Evolutionary conservation across 441 rosid species (phyloP).

Genomic region (Melastoma candidum): DNA sequence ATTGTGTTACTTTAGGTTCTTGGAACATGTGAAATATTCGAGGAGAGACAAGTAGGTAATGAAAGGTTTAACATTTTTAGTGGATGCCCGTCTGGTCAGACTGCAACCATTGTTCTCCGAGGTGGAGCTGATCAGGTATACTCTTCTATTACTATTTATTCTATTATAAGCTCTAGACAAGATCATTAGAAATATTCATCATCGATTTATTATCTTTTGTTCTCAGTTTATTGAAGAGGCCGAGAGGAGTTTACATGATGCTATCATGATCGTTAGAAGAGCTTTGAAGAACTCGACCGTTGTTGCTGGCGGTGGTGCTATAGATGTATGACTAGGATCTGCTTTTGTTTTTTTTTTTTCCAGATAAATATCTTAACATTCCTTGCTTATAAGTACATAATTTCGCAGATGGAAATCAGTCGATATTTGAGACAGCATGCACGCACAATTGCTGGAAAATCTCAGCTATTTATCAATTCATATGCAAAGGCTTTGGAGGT

Average conservation of each 20-base stretch:
- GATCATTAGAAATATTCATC: conserved; percentile 3
- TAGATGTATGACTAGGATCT: conserved; percentile 55
- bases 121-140: conserved; percentile 99
- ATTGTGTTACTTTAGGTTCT: conserved; percentile 50
- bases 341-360: no score
- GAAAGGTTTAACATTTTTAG: conserved; percentile 98
- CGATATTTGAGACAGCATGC: conserved; percentile 90
- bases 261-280: conserved; percentile 98
- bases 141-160: neutral
- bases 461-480: conserved; percentile 90
- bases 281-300: conserved; percentile 95
- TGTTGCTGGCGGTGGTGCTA: conserved; percentile 99
- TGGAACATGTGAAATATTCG: conserved; percentile 90
- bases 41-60: conserved; percentile 97
- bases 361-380: no score
- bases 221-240: conserved; percentile 98
- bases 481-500: conserved; percentile 99
- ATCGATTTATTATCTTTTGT: conserved; percentile 6
- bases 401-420: conserved; percentile 90
- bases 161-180: no score
- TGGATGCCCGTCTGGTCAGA: conserved; percentile 91
- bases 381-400: no score
- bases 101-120: conserved; percentile 98
- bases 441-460: conserved; percentile 89
- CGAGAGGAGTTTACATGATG: conserved; percentile 98